These are phyloP conservation scores for Sanguinoderma infundibulare DNA, from an alignment of 1,284 basidiomycete genomes.

Conservation along the genomic window DNA sequence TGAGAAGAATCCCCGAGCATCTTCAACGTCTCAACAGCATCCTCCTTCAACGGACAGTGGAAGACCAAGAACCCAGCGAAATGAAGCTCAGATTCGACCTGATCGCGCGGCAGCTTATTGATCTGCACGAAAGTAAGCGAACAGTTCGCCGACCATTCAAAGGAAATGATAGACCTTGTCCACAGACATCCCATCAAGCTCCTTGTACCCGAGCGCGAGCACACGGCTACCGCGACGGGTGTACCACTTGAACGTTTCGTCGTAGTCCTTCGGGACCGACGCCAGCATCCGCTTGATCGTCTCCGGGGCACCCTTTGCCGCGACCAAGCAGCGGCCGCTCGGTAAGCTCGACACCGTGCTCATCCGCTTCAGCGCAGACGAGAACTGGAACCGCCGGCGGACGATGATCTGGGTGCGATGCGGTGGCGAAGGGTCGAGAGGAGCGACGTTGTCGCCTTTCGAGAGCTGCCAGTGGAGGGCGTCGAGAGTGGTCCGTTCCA, in stretches of 20 bases:
- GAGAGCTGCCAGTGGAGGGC: slow-evolving; percentile 90
- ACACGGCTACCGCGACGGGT: slow-evolving; percentile 92
- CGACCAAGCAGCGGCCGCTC: slow-evolving; percentile 59
- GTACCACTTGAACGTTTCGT: slow-evolving; percentile 93
- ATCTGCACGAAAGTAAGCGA: slow-evolving; percentile 55
- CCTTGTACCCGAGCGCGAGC: slow-evolving; percentile 86
- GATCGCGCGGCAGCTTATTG: slow-evolving; percentile 79
- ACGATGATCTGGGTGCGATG: slow-evolving; percentile 73
- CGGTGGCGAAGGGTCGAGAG: slow-evolving; percentile 54
- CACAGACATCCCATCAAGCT: slow-evolving; percentile 67
- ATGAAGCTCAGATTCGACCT: slow-evolving; percentile 75
- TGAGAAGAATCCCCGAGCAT: slow-evolving; percentile 95
- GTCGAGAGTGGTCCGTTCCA: slow-evolving; percentile 97
- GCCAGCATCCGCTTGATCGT: slow-evolving; percentile 89
- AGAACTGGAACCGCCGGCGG: slow-evolving; percentile 93
- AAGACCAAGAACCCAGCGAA: slow-evolving; percentile 96
- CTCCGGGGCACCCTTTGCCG: slow-evolving; percentile 95
- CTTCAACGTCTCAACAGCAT: slow-evolving; percentile 87
- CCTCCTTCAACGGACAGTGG: slow-evolving; percentile 94
- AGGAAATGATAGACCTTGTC: slow-evolving; percentile 57
- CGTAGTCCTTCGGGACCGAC: slow-evolving; percentile 77
- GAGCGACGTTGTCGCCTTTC: slow-evolving; percentile 80
- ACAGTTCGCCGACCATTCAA: background rate
- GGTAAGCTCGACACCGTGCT: slow-evolving; percentile 83
- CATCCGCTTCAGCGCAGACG: slow-evolving; percentile 95